Evolutionary conservation across 2,329 filamentous ascomycete genomes (phyloP).

Genomic region (Cladophialophora exuberans): DNA sequence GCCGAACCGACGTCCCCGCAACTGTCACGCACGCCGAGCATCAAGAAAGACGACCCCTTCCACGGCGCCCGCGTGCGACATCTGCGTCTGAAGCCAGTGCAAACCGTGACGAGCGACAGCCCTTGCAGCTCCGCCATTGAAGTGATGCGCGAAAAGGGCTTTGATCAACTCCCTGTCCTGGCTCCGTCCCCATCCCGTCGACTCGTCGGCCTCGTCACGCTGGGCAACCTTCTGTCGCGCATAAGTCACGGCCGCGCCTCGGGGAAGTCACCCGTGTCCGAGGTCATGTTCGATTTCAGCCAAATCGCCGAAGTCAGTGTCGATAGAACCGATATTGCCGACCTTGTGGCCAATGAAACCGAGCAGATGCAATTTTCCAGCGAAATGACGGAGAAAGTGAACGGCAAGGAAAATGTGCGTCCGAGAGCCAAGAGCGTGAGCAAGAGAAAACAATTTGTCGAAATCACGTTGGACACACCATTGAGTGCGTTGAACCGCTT

Average conservation of each 20-base stretch:
- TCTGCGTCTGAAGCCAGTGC: slow-evolving; percentile 90
- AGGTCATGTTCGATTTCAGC: slow-evolving; percentile 97
- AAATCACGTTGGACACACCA: slow-evolving; percentile 90
- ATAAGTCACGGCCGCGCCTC: slow-evolving; percentile 82
- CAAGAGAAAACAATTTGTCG: slow-evolving; percentile 73
- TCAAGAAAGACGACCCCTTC: slow-evolving; percentile 67
- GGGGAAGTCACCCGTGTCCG: slow-evolving; percentile 71
- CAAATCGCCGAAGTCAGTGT: slow-evolving; percentile 86
- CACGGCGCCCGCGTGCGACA: slow-evolving; percentile 76
- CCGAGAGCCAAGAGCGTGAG: slow-evolving; percentile 2
- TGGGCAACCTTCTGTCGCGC: slow-evolving; percentile 91
- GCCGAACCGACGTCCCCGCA: slow-evolving; percentile 44
- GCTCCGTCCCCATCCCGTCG: slow-evolving; percentile 63
- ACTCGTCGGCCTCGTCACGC: slow-evolving; percentile 88
- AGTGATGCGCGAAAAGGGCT: slow-evolving; percentile 97
- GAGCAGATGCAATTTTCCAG: slow-evolving; percentile 8
- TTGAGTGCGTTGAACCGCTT: slow-evolving; percentile 84
- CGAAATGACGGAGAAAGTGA: slow-evolving; percentile 40
- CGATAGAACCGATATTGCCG: slow-evolving; percentile 71
- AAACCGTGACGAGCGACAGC: slow-evolving; percentile 73
- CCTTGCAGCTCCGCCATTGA: slow-evolving; percentile 87
- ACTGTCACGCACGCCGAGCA: slow-evolving; percentile 40
- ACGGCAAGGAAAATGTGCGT: background rate
- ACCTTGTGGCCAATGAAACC: slow-evolving; percentile 16
- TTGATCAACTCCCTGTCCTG: slow-evolving; percentile 94